phyloP scores from a whole-genome alignment of 331 rosid genomes.

The Spiraea crenata region DNA sequence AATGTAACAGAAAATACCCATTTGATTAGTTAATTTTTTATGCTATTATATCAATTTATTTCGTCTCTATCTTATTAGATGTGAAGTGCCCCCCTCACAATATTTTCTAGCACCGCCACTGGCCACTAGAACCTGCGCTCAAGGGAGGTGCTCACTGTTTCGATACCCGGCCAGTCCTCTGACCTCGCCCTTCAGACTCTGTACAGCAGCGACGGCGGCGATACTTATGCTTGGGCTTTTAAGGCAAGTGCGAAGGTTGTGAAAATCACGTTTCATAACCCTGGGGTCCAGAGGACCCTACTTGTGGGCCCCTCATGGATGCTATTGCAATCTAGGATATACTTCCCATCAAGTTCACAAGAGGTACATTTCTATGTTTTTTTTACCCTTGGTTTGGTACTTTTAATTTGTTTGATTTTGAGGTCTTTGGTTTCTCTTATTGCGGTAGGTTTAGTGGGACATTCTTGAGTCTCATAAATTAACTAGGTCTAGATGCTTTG shows the following conservation, averaged over 20 bases:
- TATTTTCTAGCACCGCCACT: no score
- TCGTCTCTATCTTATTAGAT: no score
- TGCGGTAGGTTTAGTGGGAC: no score
- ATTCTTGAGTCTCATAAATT: no score
- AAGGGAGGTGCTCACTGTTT: conserved; percentile 41
- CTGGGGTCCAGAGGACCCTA: conserved; percentile 54
- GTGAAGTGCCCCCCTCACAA: no score
- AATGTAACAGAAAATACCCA: no score
- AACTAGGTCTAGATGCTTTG: no score
- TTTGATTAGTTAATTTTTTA: conserved; percentile 43
- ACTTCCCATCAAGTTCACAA: conserved; percentile 9
- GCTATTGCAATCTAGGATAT: conserved; percentile 47
- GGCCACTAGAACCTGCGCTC: conserved; percentile 66
- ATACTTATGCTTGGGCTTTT: conserved; percentile 50
- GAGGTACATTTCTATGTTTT: conserved; percentile 22
- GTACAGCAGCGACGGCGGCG: conserved; percentile 46
- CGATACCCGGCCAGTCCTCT: conserved; percentile 20
- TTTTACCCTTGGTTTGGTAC: no score
- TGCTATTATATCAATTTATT: no score
- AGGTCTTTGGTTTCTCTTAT: background rate
- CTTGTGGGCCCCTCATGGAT: conserved; percentile 62
- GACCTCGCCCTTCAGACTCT: conserved; percentile 46
- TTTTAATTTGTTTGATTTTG: background rate
- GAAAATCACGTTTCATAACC: conserved; percentile 44
- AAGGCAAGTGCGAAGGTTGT: conserved; percentile 23